Base-by-base conservation (phyloP, 495 filamentous ascomycete species). In the Lindgomyces ingoldianus region DNA sequence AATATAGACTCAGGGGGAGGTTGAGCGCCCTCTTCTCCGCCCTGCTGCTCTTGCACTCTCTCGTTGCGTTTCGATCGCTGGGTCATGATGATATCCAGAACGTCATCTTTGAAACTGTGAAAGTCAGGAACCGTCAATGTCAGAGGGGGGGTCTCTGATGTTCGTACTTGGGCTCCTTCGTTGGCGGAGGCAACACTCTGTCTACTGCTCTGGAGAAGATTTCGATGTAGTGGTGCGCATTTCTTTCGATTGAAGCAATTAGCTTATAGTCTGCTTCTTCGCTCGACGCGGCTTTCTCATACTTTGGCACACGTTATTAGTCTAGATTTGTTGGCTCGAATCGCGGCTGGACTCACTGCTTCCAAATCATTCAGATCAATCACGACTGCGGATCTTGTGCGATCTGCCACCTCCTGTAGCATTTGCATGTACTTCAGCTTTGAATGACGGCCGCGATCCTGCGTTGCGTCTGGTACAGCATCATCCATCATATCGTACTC, bases 401-500 rank as follows among this genome's bases (percentile, higher is more conserved):
- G 81, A 75, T 98, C 89, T 59, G 93, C 87, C 21, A 98, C 80
- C 64, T 93, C 86, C 71, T 96, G 92, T 72, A 98, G 80, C 74
- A 93, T 82, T 56, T 93, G 85, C 84, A 91, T 89, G 76, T 98
- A 98, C 78, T 98, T 98, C 71, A 86, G 77, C 73, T 88, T 90
- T 1, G 87, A 84, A 63, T 84, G 77, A 60, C 74, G 74, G 27
- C 58, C 70, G 69, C 76, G 67, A 71, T 74, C 67, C 74, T 51
- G 70, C 74, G 78, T 70, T 62, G 66, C 81, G 73, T 57, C 68
- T 72, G 60, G 71, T 78, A 33, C 76, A 77, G 85, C 85, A 76
- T 96, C 89, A 70, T 96, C 90, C 89, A 96, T 91, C 76, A 96
- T 91, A 71, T 96, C 91, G 72, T 96, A 93, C 69, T 96, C 92